These are phyloP conservation scores for Rhododendron henanense DNA, from an alignment of 148 eudicot species.

Conservation along the genomic window DNA sequence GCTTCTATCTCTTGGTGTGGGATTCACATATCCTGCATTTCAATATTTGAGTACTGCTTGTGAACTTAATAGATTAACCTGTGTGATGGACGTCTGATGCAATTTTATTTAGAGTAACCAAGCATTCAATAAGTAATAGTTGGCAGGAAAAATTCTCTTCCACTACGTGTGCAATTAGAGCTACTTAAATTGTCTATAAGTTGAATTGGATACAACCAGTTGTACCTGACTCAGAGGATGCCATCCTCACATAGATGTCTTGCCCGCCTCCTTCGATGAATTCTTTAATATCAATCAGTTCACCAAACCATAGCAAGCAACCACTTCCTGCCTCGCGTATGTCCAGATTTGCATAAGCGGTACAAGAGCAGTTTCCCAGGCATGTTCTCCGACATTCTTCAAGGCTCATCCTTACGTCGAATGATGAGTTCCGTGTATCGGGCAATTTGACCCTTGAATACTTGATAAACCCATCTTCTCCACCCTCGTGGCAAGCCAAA, in stretches of 20 bases:
- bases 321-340: constrained; percentile 31
- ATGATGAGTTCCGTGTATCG: constrained; percentile 26
- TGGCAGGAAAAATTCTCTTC: background rate
- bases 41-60: background rate
- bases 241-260: constrained; percentile 32
- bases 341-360: constrained; percentile 32
- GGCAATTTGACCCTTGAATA: constrained; percentile 30
- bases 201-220: background rate
- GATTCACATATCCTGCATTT: background rate
- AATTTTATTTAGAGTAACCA: background rate
- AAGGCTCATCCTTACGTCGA: constrained; percentile 31
- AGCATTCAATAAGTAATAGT: background rate
- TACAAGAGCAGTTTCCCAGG: constrained; percentile 35
- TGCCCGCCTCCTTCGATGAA: constrained; percentile 19
- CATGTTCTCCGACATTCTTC: constrained; percentile 30
- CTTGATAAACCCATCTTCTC: constrained; percentile 28
- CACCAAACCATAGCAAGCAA: constrained; percentile 40
- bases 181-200: background rate
- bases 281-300: constrained; percentile 29
- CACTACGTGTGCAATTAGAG: background rate
- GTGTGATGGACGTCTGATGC: background rate
- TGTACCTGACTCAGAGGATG: constrained; percentile 29
- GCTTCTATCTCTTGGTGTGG: background rate
- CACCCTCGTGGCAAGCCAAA: constrained; percentile 18
- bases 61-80: background rate